These are phyloP conservation scores for Brassica carinata DNA, from an alignment of 345 rosid genomes.

Conservation along the genomic window DNA sequence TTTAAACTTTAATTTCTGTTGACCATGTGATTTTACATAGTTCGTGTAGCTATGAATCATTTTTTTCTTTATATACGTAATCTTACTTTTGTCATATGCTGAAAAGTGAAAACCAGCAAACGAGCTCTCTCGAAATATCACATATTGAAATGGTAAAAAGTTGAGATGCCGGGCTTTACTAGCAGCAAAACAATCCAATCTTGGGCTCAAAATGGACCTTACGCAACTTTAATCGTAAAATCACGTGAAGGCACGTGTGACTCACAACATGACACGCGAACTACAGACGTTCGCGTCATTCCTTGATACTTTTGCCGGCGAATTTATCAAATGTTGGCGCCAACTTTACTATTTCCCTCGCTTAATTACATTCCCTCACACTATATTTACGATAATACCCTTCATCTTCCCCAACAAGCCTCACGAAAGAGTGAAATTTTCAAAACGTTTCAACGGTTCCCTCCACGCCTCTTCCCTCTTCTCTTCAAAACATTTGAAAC, in stretches of 20 bases:
- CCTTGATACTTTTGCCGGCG: not conserved
- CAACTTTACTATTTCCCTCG: conserved; percentile 27
- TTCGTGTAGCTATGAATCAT: no score
- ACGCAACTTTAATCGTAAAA: not conserved
- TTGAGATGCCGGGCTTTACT: not conserved
- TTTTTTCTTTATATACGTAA: no score
- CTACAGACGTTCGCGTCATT: conserved; percentile 14
- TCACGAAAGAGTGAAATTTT: conserved; percentile 10
- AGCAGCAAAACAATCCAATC: not conserved
- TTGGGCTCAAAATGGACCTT: conserved; percentile 14
- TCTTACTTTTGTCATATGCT: no score
- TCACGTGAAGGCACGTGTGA: conserved; percentile 1
- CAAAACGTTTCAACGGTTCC: conserved; percentile 33
- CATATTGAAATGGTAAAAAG: no score
- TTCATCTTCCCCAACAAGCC: conserved; percentile 43
- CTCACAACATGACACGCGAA: not conserved
- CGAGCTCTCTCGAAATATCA: no score
- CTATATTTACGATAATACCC: conserved; percentile 19
- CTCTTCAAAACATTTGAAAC: conserved; percentile 19
- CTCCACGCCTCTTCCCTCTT: conserved; percentile 27
- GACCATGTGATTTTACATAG: no score
- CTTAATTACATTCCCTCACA: not conserved
- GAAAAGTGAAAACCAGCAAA: no score
- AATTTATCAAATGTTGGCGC: conserved; percentile 26
- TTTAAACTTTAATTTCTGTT: no score